Conservation (phyloP, 345 rosid species). For the Salix arbutifolia region DNA sequence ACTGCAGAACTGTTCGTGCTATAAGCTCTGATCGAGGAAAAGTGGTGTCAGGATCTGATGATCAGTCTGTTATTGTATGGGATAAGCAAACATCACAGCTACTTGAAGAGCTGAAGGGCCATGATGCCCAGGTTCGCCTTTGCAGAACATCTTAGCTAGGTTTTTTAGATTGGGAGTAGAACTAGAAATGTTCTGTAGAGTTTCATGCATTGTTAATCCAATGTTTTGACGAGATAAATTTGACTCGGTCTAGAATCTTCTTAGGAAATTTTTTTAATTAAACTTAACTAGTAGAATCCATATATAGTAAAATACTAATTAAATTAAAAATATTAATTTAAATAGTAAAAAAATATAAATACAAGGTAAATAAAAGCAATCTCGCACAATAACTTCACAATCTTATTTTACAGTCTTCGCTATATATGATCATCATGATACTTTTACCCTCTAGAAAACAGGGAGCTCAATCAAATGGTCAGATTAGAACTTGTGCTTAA, state of each 20-base stretch:
- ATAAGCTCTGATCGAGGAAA: slow-evolving; percentile 97
- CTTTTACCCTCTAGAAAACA: too few species aligned
- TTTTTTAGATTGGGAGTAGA: slow-evolving; percentile 4
- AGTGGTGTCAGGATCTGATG: slow-evolving; percentile 98
- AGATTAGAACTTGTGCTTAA: too few species aligned
- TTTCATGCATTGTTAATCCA: background rate
- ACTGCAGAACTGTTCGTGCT: slow-evolving; percentile 78
- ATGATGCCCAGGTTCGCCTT: slow-evolving; percentile 77
- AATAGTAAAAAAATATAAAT: too few species aligned
- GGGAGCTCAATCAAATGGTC: too few species aligned
- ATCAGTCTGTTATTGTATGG: slow-evolving; percentile 92
- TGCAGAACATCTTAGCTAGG: slow-evolving; percentile 11
- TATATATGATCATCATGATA: too few species aligned
- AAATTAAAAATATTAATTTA: too few species aligned
- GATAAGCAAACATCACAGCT: slow-evolving; percentile 92
- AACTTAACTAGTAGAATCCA: too few species aligned
- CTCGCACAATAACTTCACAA: too few species aligned
- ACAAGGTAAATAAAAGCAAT: too few species aligned
- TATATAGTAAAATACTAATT: too few species aligned
- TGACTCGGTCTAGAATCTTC: background rate
- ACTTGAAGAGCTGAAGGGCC: slow-evolving; percentile 94
- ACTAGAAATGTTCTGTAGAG: background rate
- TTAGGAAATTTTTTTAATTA: too few species aligned
- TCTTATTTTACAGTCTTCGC: too few species aligned
- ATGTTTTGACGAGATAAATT: background rate